Base-by-base conservation (phyloP, 2,329 filamentous ascomycete species). In the Cercospora citrullina region DNA sequence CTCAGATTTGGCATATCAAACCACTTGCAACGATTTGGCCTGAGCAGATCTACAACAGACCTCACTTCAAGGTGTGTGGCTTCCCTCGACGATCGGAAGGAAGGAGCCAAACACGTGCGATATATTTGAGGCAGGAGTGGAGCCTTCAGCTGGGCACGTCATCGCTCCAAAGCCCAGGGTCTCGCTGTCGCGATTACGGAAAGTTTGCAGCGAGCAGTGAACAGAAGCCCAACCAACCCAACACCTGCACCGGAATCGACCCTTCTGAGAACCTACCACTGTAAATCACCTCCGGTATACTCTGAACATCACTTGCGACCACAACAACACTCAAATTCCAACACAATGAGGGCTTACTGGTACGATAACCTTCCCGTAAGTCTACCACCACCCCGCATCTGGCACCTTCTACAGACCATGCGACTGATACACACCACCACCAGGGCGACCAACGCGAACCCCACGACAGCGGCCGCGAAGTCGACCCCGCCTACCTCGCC, bases 371-470 rank as follows among this genome's bases (percentile, higher is more conserved):
- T 84, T 71, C 83, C 85, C 63, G 88, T 90, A 84, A 66, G 80
- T 69, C 36, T 58, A 53, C 33, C 48, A 55, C 30, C 36, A 48
- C 42, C 28, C 59, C 53, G 69, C 33, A 16, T 55, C 16, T 14
- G 21, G 53, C 55, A 73, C 59, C 72, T 42, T 68, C 33, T 64
- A 31, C 48, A 53, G 63, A 36, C 33, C 58, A 31, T 57, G 62
- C 60, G 26, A 53, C 64, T 62, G 45, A 63, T 45, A 63, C 18
- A 30, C 21, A 69, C 60, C 6, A 23, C 39, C 26, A 26, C 21
- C 78, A 96, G 92, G 94, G 93, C 82, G 95, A 99, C 86, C 95
- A 97, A 83, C 93, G 95, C 78, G 87, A 91, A 53, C 87, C 92
- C 63, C 95, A 99, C 82, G 90, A 97, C 83, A 96, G 93, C 21